Evolutionary conservation across 257 asterid genomes (phyloP).

Genomic region (Rauvolfia tetraphylla): DNA sequence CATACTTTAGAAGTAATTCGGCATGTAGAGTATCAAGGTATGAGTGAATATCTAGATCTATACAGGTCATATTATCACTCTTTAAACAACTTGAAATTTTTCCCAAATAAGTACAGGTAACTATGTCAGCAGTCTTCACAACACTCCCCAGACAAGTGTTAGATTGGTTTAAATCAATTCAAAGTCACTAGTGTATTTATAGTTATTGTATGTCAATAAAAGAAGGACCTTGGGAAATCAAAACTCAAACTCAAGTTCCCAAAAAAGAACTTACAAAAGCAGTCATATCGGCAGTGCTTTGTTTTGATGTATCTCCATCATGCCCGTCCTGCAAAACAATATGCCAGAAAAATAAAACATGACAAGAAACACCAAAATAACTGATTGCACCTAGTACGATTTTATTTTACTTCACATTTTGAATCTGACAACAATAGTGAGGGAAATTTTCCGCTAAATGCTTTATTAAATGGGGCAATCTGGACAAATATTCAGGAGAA

Average conservation of each 20-base stretch:
- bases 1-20: neutral
- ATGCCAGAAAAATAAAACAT: neutral
- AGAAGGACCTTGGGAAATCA: neutral
- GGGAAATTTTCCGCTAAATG: neutral
- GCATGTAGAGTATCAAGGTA: neutral
- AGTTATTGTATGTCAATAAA: neutral
- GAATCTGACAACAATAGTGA: neutral
- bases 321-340: constrained; percentile 64
- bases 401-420: neutral
- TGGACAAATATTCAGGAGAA: neutral
- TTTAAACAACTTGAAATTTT: neutral
- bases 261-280: constrained; percentile 54
- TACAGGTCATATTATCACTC: neutral
- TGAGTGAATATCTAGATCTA: neutral
- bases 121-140: neutral
- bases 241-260: neutral
- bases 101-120: neutral
- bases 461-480: neutral
- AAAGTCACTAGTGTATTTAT: neutral
- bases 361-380: neutral
- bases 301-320: constrained; percentile 56
- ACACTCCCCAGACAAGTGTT: neutral
- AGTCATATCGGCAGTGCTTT: constrained; percentile 83
- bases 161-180: neutral
- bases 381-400: neutral